Evolutionary conservation across 2,329 filamentous ascomycete species (phyloP).

Genomic region (Xylariaceae sp.): DNA sequence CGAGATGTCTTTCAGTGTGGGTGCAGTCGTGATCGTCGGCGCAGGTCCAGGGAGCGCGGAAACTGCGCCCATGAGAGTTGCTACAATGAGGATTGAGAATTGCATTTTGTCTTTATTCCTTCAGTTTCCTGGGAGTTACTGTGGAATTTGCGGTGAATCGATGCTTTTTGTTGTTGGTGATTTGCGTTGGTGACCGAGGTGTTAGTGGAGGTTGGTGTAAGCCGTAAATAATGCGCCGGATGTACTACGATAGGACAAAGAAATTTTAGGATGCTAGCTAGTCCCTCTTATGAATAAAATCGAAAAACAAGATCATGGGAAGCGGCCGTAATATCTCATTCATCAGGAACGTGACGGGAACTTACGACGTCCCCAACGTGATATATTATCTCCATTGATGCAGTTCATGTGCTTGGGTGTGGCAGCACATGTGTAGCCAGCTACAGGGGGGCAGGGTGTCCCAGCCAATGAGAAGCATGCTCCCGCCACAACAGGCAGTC

Average conservation of each 20-base stretch:
- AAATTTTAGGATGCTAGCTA: not conserved
- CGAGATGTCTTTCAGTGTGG: not conserved
- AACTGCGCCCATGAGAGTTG: constrained; percentile 11
- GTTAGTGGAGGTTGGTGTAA: not conserved
- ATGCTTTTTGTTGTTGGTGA: not conserved
- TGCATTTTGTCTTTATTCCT: constrained; percentile 15
- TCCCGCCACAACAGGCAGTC: constrained; percentile 23
- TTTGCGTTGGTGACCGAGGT: not conserved
- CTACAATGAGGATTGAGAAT: constrained; percentile 1
- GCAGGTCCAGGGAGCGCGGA: constrained; percentile 12
- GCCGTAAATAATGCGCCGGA: too few species aligned
- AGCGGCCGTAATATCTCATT: not conserved
- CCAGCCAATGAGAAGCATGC: constrained; percentile 18
- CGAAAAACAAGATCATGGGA: not conserved
- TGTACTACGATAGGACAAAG: not conserved
- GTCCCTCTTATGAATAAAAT: not conserved
- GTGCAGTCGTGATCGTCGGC: constrained; percentile 18
- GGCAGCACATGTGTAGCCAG: not conserved
- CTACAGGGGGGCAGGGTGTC: not conserved
- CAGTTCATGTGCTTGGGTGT: constrained; percentile 14
- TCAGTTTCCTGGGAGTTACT: too few species aligned
- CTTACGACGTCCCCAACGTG: not conserved
- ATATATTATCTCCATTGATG: not conserved
- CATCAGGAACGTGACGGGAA: not conserved
- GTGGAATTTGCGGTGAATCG: not conserved